These are phyloP conservation scores for Chamaecrista fasciculata DNA, from an alignment of 306 rosid genomes.

Conservation along the genomic window DNA sequence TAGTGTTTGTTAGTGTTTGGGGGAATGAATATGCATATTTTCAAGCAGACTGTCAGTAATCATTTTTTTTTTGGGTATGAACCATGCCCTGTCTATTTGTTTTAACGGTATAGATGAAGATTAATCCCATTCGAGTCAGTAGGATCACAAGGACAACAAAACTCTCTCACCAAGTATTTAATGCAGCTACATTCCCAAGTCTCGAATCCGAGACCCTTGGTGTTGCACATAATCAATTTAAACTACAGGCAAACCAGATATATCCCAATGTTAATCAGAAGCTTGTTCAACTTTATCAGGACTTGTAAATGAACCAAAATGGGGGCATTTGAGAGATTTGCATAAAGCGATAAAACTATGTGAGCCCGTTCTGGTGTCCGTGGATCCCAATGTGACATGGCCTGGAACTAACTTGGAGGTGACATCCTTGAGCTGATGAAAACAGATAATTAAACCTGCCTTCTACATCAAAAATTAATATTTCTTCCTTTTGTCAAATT, in stretches of 20 bases:
- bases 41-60: too few relatives aligned
- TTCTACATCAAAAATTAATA: constrained; percentile 16
- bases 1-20: neutral
- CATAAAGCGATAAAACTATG: constrained; percentile 79
- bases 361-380: constrained; percentile 67
- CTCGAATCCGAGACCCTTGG: too few relatives aligned
- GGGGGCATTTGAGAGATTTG: constrained; percentile 87
- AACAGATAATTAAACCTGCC: neutral
- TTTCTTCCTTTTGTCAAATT: constrained; percentile 12
- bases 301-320: constrained; percentile 76
- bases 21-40: neutral
- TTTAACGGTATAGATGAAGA: too few relatives aligned
- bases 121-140: too few relatives aligned
- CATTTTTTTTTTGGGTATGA: too few relatives aligned
- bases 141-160: too few relatives aligned
- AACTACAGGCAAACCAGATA: neutral
- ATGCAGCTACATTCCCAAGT: too few relatives aligned
- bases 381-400: constrained; percentile 60
- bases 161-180: too few relatives aligned
- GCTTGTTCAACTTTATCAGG: constrained; percentile 46
- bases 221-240: neutral
- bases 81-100: too few relatives aligned
- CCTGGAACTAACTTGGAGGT: constrained; percentile 81
- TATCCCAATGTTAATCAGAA: constrained; percentile 14
- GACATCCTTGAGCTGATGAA: constrained; percentile 21